A percentile compares a stretch with the other conserved stretches of the same genome.
Evolutionary conservation across 179 eudicot species (phyloP).

Genomic region (Corrigiola litoralis): DNA sequence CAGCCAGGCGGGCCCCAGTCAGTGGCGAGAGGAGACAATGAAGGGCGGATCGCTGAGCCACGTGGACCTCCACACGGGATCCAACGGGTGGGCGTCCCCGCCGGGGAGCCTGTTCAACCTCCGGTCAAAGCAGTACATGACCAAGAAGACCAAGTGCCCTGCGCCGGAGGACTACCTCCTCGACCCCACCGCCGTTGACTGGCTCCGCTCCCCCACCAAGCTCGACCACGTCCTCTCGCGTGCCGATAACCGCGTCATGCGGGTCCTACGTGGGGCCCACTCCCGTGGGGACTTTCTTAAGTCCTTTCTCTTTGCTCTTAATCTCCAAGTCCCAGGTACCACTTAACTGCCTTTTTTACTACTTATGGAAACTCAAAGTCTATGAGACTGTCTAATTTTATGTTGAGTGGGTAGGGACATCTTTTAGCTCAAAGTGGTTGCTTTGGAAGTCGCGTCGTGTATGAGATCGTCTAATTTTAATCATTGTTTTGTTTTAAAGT

Average conservation of each 20-base stretch:
- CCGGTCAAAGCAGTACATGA: conserved; percentile 48
- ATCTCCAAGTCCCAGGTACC: conserved; percentile 82
- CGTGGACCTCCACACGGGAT: conserved; percentile 64
- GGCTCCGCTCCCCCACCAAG: conserved; percentile 60
- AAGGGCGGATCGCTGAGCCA: conserved; percentile 63
- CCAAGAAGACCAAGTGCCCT: conserved; percentile 51
- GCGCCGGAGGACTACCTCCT: conserved; percentile 52
- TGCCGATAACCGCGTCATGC: conserved; percentile 59
- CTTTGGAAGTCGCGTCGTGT: too few species aligned
- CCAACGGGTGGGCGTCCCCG: conserved; percentile 95
- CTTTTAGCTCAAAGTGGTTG: too few species aligned
- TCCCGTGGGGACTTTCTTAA: conserved; percentile 33
- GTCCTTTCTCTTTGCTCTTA: conserved; percentile 58
- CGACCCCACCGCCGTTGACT: conserved; percentile 75
- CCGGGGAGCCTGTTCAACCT: conserved; percentile 67
- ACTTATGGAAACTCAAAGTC: too few species aligned
- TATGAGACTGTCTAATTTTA: too few species aligned
- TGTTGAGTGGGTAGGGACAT: too few species aligned
- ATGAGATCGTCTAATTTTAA: too few species aligned
- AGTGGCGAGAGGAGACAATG: conserved; percentile 62
- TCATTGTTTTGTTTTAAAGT: too few species aligned
- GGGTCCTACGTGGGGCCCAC: conserved; percentile 33
- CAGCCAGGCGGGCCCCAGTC: not conserved
- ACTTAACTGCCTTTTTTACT: too few species aligned
- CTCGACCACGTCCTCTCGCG: conserved; percentile 73